Base-by-base conservation (phyloP, 139 green algal genomes). In the Chlamydomonas sphaeroides region DNA sequence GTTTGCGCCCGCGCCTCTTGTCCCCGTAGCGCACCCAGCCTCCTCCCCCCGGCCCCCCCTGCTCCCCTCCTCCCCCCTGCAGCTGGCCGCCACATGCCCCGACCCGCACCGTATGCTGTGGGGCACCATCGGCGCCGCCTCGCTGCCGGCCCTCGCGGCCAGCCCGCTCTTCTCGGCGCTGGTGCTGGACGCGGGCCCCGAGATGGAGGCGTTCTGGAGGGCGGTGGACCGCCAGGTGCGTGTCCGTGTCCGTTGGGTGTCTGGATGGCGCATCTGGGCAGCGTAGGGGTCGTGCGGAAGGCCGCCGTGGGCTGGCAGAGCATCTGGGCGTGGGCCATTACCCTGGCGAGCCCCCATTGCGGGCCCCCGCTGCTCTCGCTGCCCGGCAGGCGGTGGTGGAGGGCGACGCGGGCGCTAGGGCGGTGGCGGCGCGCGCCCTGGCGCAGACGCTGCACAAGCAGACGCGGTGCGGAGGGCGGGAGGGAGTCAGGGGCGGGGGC, bases 121-220 rank as follows among this genome's bases (percentile, higher is more conserved):
- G n/a, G 5, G 39, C 73, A 80, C 73, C 39, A 17, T 80, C 14
- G 59, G 73, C 76, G 5, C 76, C 62, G 33, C 62, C 21, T 39
- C n/a, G 36, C 63, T 83, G 76, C 18, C 76, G 25, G 63, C 70
- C 10, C 72, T 87, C 35, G 72, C 82, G 30, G 26, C 56, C 38
- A 79, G 71, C 18, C 53, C 63, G 23, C 62, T 87, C 20, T 78
- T 87, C 59, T 36, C 33, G 4, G 73, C 53, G 6, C 82, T 87
- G 63, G 65, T 71, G 42, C 56, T 87, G 53, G 82, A 87, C 49
- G 39, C 49, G 21, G 75, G 39, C 33, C 38, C 48, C n/a, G 82
- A 83, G 73, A 78, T 76, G 61, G 72, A 84, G 51, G 65, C 63
- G 21, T 68, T 87, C 28, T 87, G 82, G 82, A 49, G 82, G 65